phyloP scores from a whole-genome alignment of 2,329 filamentous ascomycete species.

The Ophiosphaerella korrae region DNA sequence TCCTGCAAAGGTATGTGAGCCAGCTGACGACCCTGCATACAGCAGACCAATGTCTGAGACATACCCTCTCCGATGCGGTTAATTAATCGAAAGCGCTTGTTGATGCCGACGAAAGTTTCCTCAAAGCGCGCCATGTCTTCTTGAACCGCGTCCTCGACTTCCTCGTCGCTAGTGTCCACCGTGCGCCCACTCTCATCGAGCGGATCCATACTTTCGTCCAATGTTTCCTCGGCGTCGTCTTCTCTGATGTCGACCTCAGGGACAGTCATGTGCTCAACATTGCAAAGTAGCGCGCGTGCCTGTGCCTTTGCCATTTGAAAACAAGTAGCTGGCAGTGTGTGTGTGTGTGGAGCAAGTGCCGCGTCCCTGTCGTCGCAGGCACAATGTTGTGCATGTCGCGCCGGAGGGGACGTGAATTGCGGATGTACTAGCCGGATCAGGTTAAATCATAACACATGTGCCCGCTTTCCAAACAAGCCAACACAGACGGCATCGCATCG shows the following conservation, averaged over 20 bases:
- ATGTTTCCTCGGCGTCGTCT: constrained; percentile 46
- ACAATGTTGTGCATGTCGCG: constrained; percentile 11
- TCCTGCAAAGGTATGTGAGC: constrained; percentile 59
- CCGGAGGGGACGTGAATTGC: constrained; percentile 8
- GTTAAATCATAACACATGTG: constrained; percentile 23
- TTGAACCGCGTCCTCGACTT: constrained; percentile 70
- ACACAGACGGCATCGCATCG: constrained; percentile 21
- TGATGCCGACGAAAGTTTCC: constrained; percentile 81
- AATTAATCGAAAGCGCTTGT: constrained; percentile 82
- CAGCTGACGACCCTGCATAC: constrained; percentile 30
- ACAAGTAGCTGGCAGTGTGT: constrained; percentile 10
- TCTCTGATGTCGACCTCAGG: constrained; percentile 39
- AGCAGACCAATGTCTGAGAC: constrained; percentile 27
- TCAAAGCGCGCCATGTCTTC: constrained; percentile 89
- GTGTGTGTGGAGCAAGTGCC: constrained; percentile 5
- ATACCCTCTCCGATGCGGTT: constrained; percentile 96
- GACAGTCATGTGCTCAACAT: constrained; percentile 32
- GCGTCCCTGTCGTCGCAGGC: constrained; percentile 6
- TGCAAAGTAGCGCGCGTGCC: constrained; percentile 32
- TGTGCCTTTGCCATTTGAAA: constrained; percentile 34
- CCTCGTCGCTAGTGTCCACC: constrained; percentile 56
- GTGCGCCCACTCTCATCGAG: constrained; percentile 58
- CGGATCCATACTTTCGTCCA: constrained; percentile 56
- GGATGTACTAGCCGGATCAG: constrained; percentile 15
- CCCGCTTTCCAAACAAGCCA: constrained; percentile 12